Evolutionary conservation across 139 green algal genomes (phyloP).

Genomic region (Chlamydomonas sp.): DNA sequence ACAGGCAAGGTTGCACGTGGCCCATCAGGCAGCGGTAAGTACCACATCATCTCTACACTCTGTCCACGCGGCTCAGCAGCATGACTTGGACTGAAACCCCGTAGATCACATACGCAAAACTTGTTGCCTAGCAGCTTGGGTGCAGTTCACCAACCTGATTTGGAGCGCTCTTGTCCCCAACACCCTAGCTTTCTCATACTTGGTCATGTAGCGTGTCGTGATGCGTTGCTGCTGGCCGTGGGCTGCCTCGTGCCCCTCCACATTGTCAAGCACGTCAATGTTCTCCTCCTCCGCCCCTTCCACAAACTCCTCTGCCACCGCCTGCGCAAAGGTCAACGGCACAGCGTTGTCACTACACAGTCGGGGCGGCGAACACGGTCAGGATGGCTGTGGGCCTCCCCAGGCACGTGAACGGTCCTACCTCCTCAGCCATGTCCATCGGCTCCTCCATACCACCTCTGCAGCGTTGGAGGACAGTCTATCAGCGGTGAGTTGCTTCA

Average conservation of each 20-base stretch:
- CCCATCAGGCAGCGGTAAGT: too few species aligned
- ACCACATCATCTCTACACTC: too few species aligned
- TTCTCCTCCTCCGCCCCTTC: conserved; percentile 6
- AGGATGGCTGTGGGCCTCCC: too few species aligned
- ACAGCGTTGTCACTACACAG: background rate
- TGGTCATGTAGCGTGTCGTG: conserved; percentile 97
- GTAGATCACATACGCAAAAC: background rate
- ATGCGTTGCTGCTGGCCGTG: conserved; percentile 69
- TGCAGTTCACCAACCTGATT: conserved; percentile 71
- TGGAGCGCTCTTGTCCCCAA: conserved; percentile 96
- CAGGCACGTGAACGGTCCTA: background rate
- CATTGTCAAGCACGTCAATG: conserved; percentile 17
- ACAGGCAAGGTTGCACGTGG: background rate
- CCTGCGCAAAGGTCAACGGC: background rate
- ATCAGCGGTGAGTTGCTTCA: background rate
- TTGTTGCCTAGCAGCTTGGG: background rate
- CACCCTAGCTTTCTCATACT: conserved; percentile 96
- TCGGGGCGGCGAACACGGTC: background rate
- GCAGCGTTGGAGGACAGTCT: background rate
- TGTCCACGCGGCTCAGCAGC: too few species aligned
- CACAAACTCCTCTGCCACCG: background rate
- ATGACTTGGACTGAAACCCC: too few species aligned
- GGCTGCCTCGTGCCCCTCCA: conserved; percentile 22
- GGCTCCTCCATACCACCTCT: conserved; percentile 33
- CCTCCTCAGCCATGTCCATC: conserved; percentile 24